These are phyloP conservation scores for Coprinellus micaceus DNA, from an alignment of 768 basidiomycete species.

Conservation along the genomic window DNA sequence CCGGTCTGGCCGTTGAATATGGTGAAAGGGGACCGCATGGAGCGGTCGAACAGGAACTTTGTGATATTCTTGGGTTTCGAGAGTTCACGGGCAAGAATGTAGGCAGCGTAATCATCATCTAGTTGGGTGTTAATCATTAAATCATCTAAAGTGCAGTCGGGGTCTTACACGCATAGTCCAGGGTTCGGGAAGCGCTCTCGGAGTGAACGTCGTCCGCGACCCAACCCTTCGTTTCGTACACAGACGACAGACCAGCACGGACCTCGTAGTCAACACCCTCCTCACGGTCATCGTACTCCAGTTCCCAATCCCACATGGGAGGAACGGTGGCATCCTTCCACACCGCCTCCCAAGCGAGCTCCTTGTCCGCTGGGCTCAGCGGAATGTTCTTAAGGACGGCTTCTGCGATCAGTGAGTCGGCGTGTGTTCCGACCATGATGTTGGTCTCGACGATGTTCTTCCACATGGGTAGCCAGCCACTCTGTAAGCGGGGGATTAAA, in stretches of 20 bases:
- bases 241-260: conserved; percentile 68
- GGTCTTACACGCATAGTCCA: conserved; percentile 71
- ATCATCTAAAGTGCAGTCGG: not conserved
- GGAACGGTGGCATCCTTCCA: conserved; percentile 69
- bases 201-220: conserved; percentile 78
- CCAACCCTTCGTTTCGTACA: conserved; percentile 66
- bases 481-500: conserved; percentile 30
- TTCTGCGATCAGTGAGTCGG: conserved; percentile 73
- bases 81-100: conserved; percentile 54
- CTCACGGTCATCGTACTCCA: conserved; percentile 66
- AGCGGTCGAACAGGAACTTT: conserved; percentile 50
- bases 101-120: conserved; percentile 80
- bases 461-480: conserved; percentile 90
- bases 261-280: conserved; percentile 80
- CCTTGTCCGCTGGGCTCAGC: conserved; percentile 51
- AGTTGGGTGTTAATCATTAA: not conserved
- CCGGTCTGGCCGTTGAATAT: conserved; percentile 68
- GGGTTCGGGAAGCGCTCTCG: conserved; percentile 72
- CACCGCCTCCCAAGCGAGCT: conserved; percentile 69
- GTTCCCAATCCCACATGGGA: conserved; percentile 51
- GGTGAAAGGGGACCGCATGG: conserved; percentile 52
- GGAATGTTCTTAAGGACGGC: conserved; percentile 61
- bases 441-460: conserved; percentile 86
- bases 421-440: conserved; percentile 82
- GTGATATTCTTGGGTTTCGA: conserved; percentile 46